Base-by-base conservation (phyloP, 495 filamentous ascomycete species). In the Penicillium egyptiacum region DNA sequence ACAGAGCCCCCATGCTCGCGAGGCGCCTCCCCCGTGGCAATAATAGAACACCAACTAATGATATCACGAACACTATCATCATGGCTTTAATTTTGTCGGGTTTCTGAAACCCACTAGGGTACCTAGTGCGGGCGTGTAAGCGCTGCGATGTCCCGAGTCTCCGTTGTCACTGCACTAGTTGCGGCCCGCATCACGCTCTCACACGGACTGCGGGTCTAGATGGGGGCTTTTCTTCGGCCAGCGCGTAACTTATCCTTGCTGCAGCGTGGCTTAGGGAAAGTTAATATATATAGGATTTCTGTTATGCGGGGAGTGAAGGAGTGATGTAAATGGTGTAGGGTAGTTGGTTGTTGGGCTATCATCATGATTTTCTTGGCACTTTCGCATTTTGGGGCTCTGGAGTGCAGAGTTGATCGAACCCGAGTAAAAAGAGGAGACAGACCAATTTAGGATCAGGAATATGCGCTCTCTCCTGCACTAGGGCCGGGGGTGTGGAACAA, bases 41-140 rank as follows among this genome's bases (percentile, higher is more conserved):
- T 25, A 19, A 20, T 40, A 52, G 50, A 25, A 26, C 33, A n/a
- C 35, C 23, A 51, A 11, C 54, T 53, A 50, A 50, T 53, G 40
- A 59, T 19, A 48, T 39, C 19, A 20, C 17, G 17, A 37, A 7
- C 9, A 48, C 31, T n/a, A 20, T 19, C 14, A 44, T 3, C 12
- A 46, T 6, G 19, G 26, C 16, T 20, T 41, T 25, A 52, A 43
- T 50, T 3, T 42, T 19, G 22, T 44, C 41, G 11, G 35, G 23
- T 3, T 3, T 23, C 31, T 60, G 57, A 64, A 61, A 61, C 35
- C 40, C 43, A 16, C 58, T 48, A 56, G 47, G 22, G 11, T 22
- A 48, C 44, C 19, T 50, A 40, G 25, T 45, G 55, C 47, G 40
- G 52, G 55, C 48, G 14, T 39, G 26, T 66, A 66, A 58, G 60